Conservation (phyloP, 768 basidiomycete genomes). For the Hypholoma sublateritium region DNA sequence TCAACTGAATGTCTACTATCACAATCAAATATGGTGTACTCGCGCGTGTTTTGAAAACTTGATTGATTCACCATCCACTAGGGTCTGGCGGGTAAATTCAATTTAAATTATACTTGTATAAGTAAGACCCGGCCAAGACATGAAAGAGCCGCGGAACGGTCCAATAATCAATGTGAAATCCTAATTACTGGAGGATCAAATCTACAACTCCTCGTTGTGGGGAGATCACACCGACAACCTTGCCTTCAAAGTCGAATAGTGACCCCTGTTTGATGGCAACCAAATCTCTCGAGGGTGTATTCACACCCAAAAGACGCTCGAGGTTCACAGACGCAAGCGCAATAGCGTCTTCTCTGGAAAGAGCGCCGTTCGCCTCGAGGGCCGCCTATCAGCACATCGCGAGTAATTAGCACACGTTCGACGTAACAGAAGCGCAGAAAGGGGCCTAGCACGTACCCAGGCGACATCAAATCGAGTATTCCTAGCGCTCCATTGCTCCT, state of each 20-base stretch:
- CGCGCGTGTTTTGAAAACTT: no score
- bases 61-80: no score
- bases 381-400: constrained; percentile 14
- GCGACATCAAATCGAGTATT: constrained; percentile 74
- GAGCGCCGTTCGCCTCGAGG: constrained; percentile 19
- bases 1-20: no score
- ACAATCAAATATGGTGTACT: no score
- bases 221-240: constrained; percentile 40
- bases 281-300: constrained; percentile 32
- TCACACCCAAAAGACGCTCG: constrained; percentile 41
- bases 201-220: constrained; percentile 22
- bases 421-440: no score
- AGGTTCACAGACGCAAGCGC: constrained; percentile 42
- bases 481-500: constrained; percentile 56
- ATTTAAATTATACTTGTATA: no score
- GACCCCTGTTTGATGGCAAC: constrained; percentile 36
- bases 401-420: not conserved
- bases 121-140: no score
- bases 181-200: constrained; percentile 6
- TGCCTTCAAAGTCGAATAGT: constrained; percentile 39
- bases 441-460: constrained; percentile 55
- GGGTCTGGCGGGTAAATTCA: no score
- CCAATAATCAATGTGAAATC: no score
- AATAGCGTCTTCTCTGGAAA: constrained; percentile 34
- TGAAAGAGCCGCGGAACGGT: no score